Evolutionary conservation across 805 yeast species (phyloP), one percentile per base, ranked within the genome.

Genomic region (Babjeviella inositovora): DNA sequence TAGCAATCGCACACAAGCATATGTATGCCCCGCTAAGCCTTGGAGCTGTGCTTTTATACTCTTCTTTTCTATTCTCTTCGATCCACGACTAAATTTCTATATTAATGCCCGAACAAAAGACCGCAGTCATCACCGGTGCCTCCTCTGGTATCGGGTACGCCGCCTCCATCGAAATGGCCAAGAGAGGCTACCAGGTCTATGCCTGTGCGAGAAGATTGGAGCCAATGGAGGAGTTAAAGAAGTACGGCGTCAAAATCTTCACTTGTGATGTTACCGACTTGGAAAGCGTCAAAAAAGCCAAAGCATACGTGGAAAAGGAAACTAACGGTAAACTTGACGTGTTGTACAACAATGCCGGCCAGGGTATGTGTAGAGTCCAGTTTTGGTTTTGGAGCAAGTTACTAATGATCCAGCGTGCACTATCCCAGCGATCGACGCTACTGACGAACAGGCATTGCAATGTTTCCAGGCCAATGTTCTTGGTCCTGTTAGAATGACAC

Each of bases 341-440:
- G 5, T 37, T 58, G 15, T 57, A 47, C 37, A 49, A 56, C 30
- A 57, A 57, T 29, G 63, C 61, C 7, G 62, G 63, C 2, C n/a
- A n/a, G n/a, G 40, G 57, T 7, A n/a, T n/a, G n/a, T n/a, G n/a
- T n/a, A n/a, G n/a, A n/a, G n/a, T n/a, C n/a, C n/a, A n/a, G n/a
- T n/a, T n/a, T n/a, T n/a, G n/a, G n/a, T n/a, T n/a, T n/a, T n/a
- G n/a, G n/a, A n/a, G n/a, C n/a, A n/a, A n/a, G n/a, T n/a, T n/a
- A n/a, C n/a, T 55, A 35, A n/a, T n/a, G 85, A 84, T 10, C 72
- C 63, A 33, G 60, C 81, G 11, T 77, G 85, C 35, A 64, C 79
- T 1, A 55, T 69, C 24, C 80, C 90, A 1, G 80, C 77, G 0
- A 31, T 62, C 21, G 90, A 76, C 43, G 75, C 70, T 3, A 47